A percentile compares a stretch with the other conserved stretches of the same genome.
phyloP scores from a whole-genome alignment of 163 green algal species.

The Prototheca wickerhamii region DNA sequence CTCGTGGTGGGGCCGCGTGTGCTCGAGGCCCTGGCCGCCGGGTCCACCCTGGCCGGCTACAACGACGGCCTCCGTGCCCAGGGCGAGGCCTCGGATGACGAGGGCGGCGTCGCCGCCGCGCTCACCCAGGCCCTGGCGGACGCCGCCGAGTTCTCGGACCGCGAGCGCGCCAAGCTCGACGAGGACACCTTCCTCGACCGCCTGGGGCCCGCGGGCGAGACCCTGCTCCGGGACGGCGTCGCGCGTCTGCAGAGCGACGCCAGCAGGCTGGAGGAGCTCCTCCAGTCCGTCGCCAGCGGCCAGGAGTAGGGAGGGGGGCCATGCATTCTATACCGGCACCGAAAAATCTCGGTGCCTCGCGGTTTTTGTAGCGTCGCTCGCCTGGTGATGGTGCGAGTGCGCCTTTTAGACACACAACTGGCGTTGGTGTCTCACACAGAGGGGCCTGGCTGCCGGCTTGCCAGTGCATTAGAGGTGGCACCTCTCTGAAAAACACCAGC shows the following conservation, averaged over 20 bases:
- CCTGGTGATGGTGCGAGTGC: no score
- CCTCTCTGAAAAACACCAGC: no score
- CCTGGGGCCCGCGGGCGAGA: conserved; percentile 41
- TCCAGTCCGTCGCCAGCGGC: conserved; percentile 36
- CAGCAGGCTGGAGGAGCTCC: conserved; percentile 38
- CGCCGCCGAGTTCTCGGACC: conserved; percentile 19
- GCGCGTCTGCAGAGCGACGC: conserved; percentile 39
- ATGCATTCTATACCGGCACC: background rate
- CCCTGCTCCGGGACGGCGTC: conserved; percentile 48
- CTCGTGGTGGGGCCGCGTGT: conserved; percentile 56
- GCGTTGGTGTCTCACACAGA: no score
- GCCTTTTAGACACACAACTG: no score
- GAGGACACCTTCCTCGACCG: conserved; percentile 52
- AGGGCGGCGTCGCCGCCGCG: background rate
- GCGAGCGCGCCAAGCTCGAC: conserved; percentile 27
- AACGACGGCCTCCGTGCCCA: conserved; percentile 56
- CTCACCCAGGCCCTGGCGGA: conserved; percentile 8
- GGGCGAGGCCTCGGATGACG: background rate
- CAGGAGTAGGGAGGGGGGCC: conserved; percentile 17
- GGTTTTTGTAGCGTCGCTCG: no score
- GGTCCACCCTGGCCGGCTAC: conserved; percentile 60
- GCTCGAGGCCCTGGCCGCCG: conserved; percentile 38
- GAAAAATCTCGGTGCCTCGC: no score
- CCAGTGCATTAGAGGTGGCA: no score
- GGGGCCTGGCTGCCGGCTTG: no score